Conservation (phyloP, 305 asterid genomes). For the Fraxinus paxiana region DNA sequence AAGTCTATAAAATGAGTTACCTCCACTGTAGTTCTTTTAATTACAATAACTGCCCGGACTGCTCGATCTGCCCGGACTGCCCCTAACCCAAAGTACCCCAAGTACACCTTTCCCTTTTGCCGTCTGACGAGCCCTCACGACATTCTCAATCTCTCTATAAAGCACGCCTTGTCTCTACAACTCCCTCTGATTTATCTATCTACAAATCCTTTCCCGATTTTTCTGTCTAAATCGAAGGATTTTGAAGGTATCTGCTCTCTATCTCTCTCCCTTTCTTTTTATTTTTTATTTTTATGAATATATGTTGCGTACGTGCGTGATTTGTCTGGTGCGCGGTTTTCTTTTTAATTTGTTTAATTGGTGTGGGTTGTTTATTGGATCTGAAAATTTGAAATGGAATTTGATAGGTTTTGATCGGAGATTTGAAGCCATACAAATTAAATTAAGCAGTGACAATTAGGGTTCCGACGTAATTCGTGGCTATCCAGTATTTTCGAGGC, state of each 20-base stretch:
- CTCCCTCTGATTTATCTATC: neutral
- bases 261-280: neutral
- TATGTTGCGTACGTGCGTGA: neutral
- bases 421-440: slow-evolving; percentile 18
- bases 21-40: neutral
- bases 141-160: neutral
- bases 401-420: slow-evolving; percentile 31
- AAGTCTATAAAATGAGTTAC: neutral
- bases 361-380: neutral
- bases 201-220: neutral
- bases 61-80: slow-evolving; percentile 16
- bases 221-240: slow-evolving; percentile 10
- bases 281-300: neutral
- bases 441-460: slow-evolving; percentile 16
- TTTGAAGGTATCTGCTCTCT: neutral
- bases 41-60: neutral
- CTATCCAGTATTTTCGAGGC: slow-evolving; percentile 30
- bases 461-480: slow-evolving; percentile 21
- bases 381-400: slow-evolving; percentile 24
- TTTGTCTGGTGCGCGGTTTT: neutral
- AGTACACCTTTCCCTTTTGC: slow-evolving; percentile 10
- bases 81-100: neutral
- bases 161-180: neutral
- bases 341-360: neutral
- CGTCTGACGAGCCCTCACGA: slow-evolving; percentile 4